These are phyloP conservation scores for Triticum turgidum DNA, from an alignment of 176 grass and related monocot genomes.

Conservation along the genomic window DNA sequence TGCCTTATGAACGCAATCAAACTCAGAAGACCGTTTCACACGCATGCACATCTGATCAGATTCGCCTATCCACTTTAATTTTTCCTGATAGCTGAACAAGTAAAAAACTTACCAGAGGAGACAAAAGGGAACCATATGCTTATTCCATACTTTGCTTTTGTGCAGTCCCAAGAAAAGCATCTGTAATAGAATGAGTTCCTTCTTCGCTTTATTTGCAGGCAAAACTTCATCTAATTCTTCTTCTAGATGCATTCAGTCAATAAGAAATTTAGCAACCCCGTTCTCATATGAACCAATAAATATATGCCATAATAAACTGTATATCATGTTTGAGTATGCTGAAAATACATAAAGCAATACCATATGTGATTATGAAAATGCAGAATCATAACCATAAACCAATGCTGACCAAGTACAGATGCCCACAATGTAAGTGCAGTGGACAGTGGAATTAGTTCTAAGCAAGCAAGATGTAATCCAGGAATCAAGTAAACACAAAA, in stretches of 20 bases:
- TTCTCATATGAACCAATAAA: slow-evolving; percentile 38
- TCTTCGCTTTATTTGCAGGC: slow-evolving; percentile 55
- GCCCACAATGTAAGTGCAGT: slow-evolving; percentile 18
- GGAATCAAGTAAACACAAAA: slow-evolving; percentile 39
- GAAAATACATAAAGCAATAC: slow-evolving; percentile 34
- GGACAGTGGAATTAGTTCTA: slow-evolving; percentile 34
- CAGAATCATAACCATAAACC: slow-evolving; percentile 42
- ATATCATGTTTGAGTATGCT: slow-evolving; percentile 20
- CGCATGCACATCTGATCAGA: slow-evolving; percentile 41
- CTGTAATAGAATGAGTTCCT: slow-evolving; percentile 69
- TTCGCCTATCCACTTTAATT: slow-evolving; percentile 60
- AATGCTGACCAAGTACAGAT: slow-evolving; percentile 26
- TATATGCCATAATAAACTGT: slow-evolving; percentile 36
- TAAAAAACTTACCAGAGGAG: slow-evolving; percentile 94
- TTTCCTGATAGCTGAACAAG: slow-evolving; percentile 76
- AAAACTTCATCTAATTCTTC: slow-evolving; percentile 65
- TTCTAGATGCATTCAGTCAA: slow-evolving; percentile 84
- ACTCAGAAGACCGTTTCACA: slow-evolving; percentile 31
- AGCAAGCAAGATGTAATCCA: slow-evolving; percentile 32
- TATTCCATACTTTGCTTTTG: slow-evolving; percentile 88
- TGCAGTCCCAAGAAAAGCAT: slow-evolving; percentile 73
- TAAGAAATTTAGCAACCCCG: slow-evolving; percentile 54
- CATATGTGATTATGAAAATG: slow-evolving; percentile 36
- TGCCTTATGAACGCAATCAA: slow-evolving; percentile 38
- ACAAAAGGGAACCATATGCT: slow-evolving; percentile 91